Conservation (phyloP, 768 basidiomycete species). For the Tylopilus sp. region DNA sequence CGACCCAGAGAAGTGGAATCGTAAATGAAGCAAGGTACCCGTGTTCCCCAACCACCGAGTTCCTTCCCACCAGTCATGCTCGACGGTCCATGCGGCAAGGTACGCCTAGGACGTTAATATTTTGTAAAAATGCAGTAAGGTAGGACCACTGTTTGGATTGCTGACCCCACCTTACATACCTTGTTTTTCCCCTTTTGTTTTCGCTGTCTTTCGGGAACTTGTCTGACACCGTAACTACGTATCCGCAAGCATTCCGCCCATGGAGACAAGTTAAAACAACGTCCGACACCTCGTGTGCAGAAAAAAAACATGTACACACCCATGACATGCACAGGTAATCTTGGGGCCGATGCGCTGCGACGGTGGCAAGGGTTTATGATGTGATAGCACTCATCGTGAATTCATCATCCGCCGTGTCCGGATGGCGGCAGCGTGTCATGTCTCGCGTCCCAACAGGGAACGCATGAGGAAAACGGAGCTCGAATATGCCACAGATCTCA, state of each 20-base stretch:
- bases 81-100: not conserved
- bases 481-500: not conserved
- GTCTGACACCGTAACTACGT: not conserved
- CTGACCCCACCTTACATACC: no score
- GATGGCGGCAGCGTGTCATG: not conserved
- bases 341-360: not conserved
- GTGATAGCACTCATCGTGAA: not conserved
- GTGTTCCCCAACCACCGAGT: not conserved
- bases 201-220: not conserved
- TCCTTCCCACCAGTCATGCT: not conserved
- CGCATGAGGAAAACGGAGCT: not conserved
- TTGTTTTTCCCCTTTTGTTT: not conserved
- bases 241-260: not conserved
- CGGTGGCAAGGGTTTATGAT: not conserved
- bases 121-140: not conserved
- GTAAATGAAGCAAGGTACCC: not conserved
- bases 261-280: not conserved
- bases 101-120: conserved; percentile 1
- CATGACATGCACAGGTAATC: conserved; percentile 5
- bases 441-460: not conserved
- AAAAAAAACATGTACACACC: not conserved
- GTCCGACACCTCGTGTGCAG: not conserved
- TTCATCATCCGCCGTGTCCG: not conserved
- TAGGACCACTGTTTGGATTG: not conserved
- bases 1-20: not conserved